These are phyloP conservation scores for Ogataea henricii DNA, from an alignment of 805 yeast genomes.

Conservation along the genomic window DNA sequence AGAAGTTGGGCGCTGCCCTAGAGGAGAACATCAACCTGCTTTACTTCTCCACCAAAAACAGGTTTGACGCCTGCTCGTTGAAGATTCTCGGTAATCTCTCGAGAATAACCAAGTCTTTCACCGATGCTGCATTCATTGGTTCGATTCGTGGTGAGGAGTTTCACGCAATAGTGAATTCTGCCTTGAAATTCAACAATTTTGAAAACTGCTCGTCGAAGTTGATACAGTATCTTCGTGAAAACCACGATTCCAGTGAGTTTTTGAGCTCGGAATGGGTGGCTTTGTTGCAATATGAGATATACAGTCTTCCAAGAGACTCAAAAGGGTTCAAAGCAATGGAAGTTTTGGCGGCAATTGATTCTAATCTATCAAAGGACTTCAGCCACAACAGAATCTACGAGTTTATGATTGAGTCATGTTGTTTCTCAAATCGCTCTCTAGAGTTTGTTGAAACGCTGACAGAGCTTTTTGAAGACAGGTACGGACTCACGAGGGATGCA, in stretches of 20 bases:
- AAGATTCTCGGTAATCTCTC: constrained; percentile 24
- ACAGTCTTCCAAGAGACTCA: constrained; percentile 8
- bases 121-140: constrained; percentile 7
- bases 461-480: constrained; percentile 33
- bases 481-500: constrained; percentile 38
- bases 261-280: constrained; percentile 30
- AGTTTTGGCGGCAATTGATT: constrained; percentile 28
- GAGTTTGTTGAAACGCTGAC: constrained; percentile 29
- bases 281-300: constrained; percentile 26
- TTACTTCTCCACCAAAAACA: constrained; percentile 33
- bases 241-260: constrained; percentile 14
- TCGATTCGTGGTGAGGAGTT: constrained; percentile 30
- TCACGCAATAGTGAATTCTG: constrained; percentile 28
- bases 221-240: constrained; percentile 13
- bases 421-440: constrained; percentile 31
- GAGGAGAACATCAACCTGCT: constrained; percentile 32
- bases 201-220: constrained; percentile 21
- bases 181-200: constrained; percentile 24
- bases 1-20: constrained; percentile 22
- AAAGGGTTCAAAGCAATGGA: constrained; percentile 36
- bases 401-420: constrained; percentile 26
- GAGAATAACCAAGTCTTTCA: constrained; percentile 10
- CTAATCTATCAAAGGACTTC: constrained; percentile 11
- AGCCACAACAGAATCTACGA: constrained; percentile 29
- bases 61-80: constrained; percentile 27